Evolutionary conservation across 208 protist genomes (phyloP), one percentile per base, ranked within the genome.

Genomic region (Angomonas deanei): DNA sequence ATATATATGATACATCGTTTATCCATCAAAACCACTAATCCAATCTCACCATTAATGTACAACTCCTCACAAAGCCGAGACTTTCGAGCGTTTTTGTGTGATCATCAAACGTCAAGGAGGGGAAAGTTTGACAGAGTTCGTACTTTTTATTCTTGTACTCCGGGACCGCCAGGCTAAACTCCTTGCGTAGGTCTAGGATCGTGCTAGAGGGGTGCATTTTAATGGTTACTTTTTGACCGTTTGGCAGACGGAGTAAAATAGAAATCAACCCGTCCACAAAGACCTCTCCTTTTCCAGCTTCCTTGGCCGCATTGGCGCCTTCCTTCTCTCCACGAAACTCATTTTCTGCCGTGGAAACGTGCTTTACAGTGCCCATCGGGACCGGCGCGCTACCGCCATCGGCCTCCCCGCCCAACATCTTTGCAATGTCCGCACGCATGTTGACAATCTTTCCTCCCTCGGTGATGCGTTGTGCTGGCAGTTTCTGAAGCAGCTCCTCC

Each of bases 91-190:
- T 94, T 19, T 80, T 46, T 2, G 47, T 61, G 68, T 93, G 71
- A 24, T 94, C 84, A 26, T 55, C 61, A 59, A 84, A 86, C 2
- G 69, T 69, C 15, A 60, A 67, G 39, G 65, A 39, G 0, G 92
- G 92, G 67, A 82, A 94, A 3, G 89, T 76, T 31, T 92, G 75
- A 53, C 70, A 86, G 5, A 97, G 69, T 64, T 96, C 87, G 73
- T 86, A 97, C 1, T 26, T 11, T 19, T 42, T 4, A 0, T 23
- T 39, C 10, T 49, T 69, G 39, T 90, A 86, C 17, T 74, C 64
- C 11, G 88, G 84, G 6, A 70, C 70, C 1, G 86, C 84, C 26
- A 56, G 21, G 3, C 65, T 19, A n/a, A 97, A 64, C 49, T 93
- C 81, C 8, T 57, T 48, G 0, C 88, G 76, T 39, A 97, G 56